Evolutionary conservation across 2,329 filamentous ascomycete species (phyloP).

Genomic region (Dendrostoma leiphaemia): DNA sequence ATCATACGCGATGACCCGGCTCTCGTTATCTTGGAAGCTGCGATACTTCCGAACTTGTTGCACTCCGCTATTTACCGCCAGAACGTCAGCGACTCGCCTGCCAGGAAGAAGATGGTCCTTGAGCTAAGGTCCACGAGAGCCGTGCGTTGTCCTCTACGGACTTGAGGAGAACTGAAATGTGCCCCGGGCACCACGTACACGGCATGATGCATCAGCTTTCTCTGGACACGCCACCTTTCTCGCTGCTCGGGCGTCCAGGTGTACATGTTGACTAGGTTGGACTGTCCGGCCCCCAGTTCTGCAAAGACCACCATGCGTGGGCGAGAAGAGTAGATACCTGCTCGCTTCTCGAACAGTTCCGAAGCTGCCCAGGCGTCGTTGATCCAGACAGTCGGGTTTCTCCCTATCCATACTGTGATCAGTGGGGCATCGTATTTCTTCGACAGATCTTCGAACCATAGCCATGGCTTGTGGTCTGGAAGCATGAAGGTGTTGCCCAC

Average conservation of each 20-base stretch:
- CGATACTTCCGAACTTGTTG: conserved; percentile 55
- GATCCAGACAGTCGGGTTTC: conserved; percentile 44
- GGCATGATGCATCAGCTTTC: conserved; percentile 51
- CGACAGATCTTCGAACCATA: conserved; percentile 54
- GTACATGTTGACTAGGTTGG: conserved; percentile 43
- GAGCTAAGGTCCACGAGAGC: no score
- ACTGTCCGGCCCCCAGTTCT: conserved; percentile 43
- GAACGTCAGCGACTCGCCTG: not conserved
- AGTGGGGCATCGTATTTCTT: conserved; percentile 46
- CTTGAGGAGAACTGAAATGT: not conserved
- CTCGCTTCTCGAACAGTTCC: conserved; percentile 54
- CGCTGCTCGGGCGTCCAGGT: conserved; percentile 36
- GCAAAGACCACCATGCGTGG: conserved; percentile 48
- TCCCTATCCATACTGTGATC: conserved; percentile 57
- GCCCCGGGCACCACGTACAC: conserved; percentile 26
- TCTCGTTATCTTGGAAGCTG: conserved; percentile 57
- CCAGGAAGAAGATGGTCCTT: not conserved
- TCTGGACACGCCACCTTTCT: conserved; percentile 42
- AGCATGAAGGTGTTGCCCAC: conserved; percentile 56
- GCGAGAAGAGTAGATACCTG: conserved; percentile 48
- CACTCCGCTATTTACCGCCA: conserved; percentile 31
- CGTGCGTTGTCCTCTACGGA: no score
- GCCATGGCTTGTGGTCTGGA: conserved; percentile 54
- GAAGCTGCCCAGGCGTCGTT: conserved; percentile 49
- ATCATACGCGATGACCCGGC: conserved; percentile 51